Base-by-base conservation (phyloP, 768 basidiomycete genomes). In the Rubroboletus pulcherrimus region DNA sequence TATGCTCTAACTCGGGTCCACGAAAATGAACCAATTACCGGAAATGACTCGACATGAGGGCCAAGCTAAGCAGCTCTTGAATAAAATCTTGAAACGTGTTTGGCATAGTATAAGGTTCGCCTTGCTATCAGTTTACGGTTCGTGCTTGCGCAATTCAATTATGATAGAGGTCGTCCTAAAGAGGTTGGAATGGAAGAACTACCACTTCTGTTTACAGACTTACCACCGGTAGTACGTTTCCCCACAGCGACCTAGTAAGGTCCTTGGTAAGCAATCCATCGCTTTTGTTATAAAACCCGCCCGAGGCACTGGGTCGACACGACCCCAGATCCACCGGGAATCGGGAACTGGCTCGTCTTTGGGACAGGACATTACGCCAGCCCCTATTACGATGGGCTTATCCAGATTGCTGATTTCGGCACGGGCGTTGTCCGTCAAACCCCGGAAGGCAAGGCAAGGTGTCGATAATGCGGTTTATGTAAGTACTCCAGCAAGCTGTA, bases 271-370 rank as follows among this genome's bases (percentile, higher is more conserved):
- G 31, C 19, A 31, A 6, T 30, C 40, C 37, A 41, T 48, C 58
- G 33, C 46, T 30, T 60, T 45, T 14, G 31, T 41, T 21, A 21
- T 35, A 40, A 7, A 45, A 5, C n/a, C 33, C 35, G 45, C 35
- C 48, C 34, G 21, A 30, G 35, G 24, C 39, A 54, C n/a, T 38
- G 41, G 47, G 24, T 47, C 40, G 19, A 35, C 33, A 37, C 19
- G 31, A 60, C 41, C 48, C 52, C 40, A 54, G 38, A 60, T 60
- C 43, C 43, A 21, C 34, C 26, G n/a, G 12, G 21, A 48, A 42
- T 15, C 33, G 33, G 15, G 31, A 44, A 43, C 12, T 14, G 26
- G 29, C 45, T 50, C 24, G 11, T 26, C 41, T 35, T 35, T 55
- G 29, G 26, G 37, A 35, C 30, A 30, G n/a, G n/a, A 7, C 33